Evolutionary conservation across 345 rosid species (phyloP), one percentile per base, ranked within the genome.

Genomic region (Camelina neglecta): DNA sequence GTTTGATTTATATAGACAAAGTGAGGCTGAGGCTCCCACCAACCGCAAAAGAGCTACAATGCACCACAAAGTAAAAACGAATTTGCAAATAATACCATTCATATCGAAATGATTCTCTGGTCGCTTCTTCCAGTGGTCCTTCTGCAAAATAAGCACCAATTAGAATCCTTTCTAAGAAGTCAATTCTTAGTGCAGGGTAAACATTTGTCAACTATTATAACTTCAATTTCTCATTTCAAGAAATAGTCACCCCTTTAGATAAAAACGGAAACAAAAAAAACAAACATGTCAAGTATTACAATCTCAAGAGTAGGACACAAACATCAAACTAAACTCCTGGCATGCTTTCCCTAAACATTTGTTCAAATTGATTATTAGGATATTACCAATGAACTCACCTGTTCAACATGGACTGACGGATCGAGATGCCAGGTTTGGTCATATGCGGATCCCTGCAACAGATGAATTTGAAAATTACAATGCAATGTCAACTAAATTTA

Each of bases 351-450:
- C 16, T 23, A 61, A 44, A 45, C 23, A 55, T 18, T 53, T 68
- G 31, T 60, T 60, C 38, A 73, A 72, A 3, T 20, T 66, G 44
- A 41, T 59, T 51, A 24, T 60, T 45, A 73, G 23, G 23, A 70
- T 15, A 60, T 61, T 53, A 61, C 23, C 31, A 65, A 41, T 61
- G 51, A 79, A 63, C 20, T 76, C 39, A 91, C 99, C 99, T 87
- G 97, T 68, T 91, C 99, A 75, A 62, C 79, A 75, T 81, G 88
- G 74, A 69, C 72, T 47, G 84, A 80, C 13, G 92, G 86, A 65
- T 91, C 93, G 50, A 80, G 73, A 82, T 85, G 93, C 98, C 97
- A 93, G 71, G 82, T 84, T 75, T 83, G 97, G 73, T 92, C 97
- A 75, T 84, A 87, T 41, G 91, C 75, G 81, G 90, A 85, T 81